Base-by-base conservation (phyloP, 306 rosid species). In the Erythrophleum fordii region DNA sequence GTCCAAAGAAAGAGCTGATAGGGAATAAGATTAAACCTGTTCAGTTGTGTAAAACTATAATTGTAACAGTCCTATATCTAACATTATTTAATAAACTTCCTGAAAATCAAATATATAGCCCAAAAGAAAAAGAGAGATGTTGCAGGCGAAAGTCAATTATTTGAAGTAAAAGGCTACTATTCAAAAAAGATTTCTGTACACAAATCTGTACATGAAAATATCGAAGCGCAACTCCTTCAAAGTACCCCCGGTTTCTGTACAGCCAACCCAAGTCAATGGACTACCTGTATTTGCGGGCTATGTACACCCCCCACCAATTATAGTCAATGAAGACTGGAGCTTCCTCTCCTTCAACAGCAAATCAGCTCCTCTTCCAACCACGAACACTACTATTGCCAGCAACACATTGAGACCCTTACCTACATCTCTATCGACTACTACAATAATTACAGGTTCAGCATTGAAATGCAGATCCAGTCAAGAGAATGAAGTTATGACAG, bases 371-470 rank as follows among this genome's bases (percentile, higher is more conserved):
- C 65, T 34, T 75, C 84, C 75, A 70, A 83, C 77, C 74, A 81
- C 69, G n/a, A n/a, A n/a, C 79, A 58, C 52, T 80, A 75, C 39
- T 85, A 67, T 78, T 73, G 72, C 64, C 77, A 73, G 80, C 74
- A 76, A 65, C 75, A 65, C 72, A 22, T 76, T 73, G 55, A 58
- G 56, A 78, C 76, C 82, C 81, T 74, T 89, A 79, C 84, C 90
- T 90, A 90, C 88, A 85, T 84, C 73, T 65, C 88, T 83, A 69
- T 11, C 67, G 25, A 72, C 87, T 86, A 86, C 83, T 85, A 93
- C 86, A 82, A 82, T 92, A 89, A 71, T 89, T 89, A 92, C 97
- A 92, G 65, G 62, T 88, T 87, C 94, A 89, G 85, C 80, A 62
- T 83, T 59, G 83, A 71, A 75, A 42, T 72, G 41, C 56, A 12